phyloP scores from a whole-genome alignment of 805 yeast species.

The Starmerella sirachaensis region DNA sequence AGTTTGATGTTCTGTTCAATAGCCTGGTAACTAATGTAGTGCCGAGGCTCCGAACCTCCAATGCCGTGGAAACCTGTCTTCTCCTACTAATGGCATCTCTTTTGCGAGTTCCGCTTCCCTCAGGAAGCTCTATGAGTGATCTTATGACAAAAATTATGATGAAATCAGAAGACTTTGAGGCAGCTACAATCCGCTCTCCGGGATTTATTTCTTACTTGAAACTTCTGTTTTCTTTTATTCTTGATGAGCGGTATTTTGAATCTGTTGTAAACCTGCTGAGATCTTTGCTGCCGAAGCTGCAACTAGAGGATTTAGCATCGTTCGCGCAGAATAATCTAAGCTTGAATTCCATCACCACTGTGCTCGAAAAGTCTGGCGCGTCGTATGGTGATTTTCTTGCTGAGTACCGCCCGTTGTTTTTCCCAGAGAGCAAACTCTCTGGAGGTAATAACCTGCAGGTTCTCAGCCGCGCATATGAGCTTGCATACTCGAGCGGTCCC shows the following conservation, averaged over 20 bases:
- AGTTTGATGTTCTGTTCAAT: constrained; percentile 32
- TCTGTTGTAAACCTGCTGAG: background rate
- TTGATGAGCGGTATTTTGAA: background rate
- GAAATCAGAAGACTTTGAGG: too few relatives aligned
- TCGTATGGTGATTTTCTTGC: constrained; percentile 10
- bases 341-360: background rate
- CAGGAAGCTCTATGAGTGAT: too few relatives aligned
- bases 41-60: background rate
- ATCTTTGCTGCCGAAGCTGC: background rate
- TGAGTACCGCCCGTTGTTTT: constrained; percentile 8
- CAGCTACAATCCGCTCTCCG: too few relatives aligned
- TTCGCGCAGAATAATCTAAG: background rate
- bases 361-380: background rate
- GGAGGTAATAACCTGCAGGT: background rate
- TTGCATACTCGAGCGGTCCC: background rate
- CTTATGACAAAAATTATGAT: too few relatives aligned
- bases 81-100: constrained; percentile 3
- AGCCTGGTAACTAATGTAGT: constrained; percentile 17
- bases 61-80: constrained; percentile 1
- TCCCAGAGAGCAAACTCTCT: background rate
- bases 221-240: background rate
- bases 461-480: constrained; percentile 5
- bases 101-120: too few relatives aligned
- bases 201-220: too few relatives aligned
- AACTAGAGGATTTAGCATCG: background rate